Evolutionary conservation across 176 grass and related monocot species (phyloP).

Genomic region (Avena atlantica): DNA sequence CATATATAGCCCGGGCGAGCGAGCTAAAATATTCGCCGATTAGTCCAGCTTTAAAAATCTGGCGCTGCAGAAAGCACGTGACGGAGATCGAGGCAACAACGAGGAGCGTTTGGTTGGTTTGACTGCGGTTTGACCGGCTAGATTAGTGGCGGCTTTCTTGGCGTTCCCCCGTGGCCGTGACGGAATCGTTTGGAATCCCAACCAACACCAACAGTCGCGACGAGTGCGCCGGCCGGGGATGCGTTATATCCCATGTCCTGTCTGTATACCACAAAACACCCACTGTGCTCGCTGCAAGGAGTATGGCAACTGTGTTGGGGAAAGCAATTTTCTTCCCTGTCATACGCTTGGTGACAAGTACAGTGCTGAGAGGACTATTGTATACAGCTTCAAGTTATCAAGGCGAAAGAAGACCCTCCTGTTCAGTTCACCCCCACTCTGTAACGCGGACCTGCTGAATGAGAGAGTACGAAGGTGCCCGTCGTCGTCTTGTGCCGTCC

Average conservation of each 20-base stretch:
- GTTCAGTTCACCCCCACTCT: no score
- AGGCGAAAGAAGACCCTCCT: no score
- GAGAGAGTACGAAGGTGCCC: no score
- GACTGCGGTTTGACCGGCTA: slow-evolving; percentile 41
- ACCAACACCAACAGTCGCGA: slow-evolving; percentile 16
- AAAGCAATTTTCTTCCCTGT: not conserved
- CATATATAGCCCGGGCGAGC: not conserved
- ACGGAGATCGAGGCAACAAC: not conserved
- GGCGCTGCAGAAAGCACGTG: slow-evolving; percentile 21
- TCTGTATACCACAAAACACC: not conserved
- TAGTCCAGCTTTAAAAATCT: not conserved
- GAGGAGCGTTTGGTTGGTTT: slow-evolving; percentile 34
- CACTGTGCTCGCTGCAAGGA: not conserved
- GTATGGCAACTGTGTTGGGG: not conserved
- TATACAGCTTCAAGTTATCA: no score
- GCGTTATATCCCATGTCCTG: not conserved
- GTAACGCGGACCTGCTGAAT: no score
- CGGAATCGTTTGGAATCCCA: slow-evolving; percentile 46
- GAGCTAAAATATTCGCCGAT: not conserved
- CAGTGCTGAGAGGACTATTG: not conserved
- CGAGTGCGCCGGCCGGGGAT: not conserved
- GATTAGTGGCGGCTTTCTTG: not conserved
- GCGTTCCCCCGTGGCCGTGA: not conserved
- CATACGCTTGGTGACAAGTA: not conserved
- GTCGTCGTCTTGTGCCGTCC: no score